phyloP scores from a whole-genome alignment of 2,329 filamentous ascomycete genomes.

The Trichophaea hybrida region DNA sequence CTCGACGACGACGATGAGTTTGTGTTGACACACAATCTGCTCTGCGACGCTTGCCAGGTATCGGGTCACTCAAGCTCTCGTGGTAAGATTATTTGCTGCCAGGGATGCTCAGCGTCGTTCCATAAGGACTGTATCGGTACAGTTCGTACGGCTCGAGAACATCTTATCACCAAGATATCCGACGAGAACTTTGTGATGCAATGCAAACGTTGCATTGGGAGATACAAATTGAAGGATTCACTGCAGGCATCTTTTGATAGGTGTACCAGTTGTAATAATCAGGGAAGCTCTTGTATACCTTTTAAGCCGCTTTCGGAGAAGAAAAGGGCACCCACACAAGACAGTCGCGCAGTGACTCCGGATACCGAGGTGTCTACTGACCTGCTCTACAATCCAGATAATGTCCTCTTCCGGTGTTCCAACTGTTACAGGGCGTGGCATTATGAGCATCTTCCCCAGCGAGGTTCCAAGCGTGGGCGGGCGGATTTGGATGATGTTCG shows the following conservation, averaged over 20 bases:
- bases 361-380: conserved; percentile 38
- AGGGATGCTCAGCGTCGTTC: conserved; percentile 74
- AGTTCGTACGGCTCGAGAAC: conserved; percentile 54
- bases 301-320: conserved; percentile 49
- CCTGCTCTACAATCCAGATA: conserved; percentile 59
- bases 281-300: conserved; percentile 55
- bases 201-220: conserved; percentile 68
- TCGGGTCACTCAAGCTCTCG: conserved; percentile 42
- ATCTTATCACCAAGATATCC: conserved; percentile 73
- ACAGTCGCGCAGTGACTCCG: conserved; percentile 13
- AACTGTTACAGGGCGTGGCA: conserved; percentile 69
- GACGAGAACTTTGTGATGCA: conserved; percentile 71
- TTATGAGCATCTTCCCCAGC: conserved; percentile 58
- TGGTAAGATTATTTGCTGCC: conserved; percentile 68
- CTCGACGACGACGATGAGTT: conserved; percentile 52
- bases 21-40: conserved; percentile 49
- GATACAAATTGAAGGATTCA: conserved; percentile 51
- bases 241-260: conserved; percentile 53
- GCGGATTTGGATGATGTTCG: conserved; percentile 34
- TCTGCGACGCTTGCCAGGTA: conserved; percentile 58
- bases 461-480: conserved; percentile 31
- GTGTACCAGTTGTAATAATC: conserved; percentile 54
- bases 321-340: conserved; percentile 54
- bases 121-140: conserved; percentile 71
- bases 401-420: conserved; percentile 70